These are phyloP conservation scores for Mycena crocata DNA, from an alignment of 768 basidiomycete genomes.

Conservation along the genomic window DNA sequence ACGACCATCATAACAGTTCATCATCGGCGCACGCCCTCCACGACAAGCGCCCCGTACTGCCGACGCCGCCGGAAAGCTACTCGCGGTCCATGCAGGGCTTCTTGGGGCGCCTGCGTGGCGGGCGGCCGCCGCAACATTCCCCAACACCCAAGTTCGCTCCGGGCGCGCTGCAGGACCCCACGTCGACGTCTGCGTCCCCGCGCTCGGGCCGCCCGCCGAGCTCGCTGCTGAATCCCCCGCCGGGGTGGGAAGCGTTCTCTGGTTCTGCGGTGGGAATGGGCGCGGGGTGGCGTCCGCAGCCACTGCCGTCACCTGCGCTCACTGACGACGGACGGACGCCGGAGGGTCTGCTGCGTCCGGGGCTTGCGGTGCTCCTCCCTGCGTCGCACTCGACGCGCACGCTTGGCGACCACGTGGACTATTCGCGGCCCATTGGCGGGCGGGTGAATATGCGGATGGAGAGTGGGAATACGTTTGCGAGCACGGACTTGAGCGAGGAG, in stretches of 20 bases:
- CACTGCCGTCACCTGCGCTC: constrained; percentile 11
- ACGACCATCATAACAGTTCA: neutral
- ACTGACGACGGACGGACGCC: neutral
- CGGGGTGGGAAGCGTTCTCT: neutral
- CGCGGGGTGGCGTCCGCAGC: neutral
- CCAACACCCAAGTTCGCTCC: neutral
- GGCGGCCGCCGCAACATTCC: neutral
- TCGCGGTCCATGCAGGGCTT: neutral
- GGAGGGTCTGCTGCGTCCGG: constrained; percentile 17
- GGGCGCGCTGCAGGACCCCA: constrained; percentile 9
- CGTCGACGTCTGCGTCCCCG: neutral
- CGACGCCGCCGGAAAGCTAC: constrained; percentile 17
- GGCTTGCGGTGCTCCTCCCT: constrained; percentile 22
- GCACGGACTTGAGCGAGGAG: neutral
- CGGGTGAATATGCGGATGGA: constrained; percentile 19
- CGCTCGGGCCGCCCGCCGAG: neutral
- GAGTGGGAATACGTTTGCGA: constrained; percentile 11
- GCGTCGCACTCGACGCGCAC: constrained; percentile 24
- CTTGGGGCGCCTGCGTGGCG: constrained; percentile 5
- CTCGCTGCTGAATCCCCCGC: constrained; percentile 26
- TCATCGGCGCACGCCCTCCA: neutral
- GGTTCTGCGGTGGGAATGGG: neutral
- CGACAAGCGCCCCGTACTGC: neutral
- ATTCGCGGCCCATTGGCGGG: constrained; percentile 29
- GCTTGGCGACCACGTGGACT: constrained; percentile 30